Evolutionary conservation across 2,329 filamentous ascomycete species (phyloP).

Genomic region (Penicillium verrucosum): DNA sequence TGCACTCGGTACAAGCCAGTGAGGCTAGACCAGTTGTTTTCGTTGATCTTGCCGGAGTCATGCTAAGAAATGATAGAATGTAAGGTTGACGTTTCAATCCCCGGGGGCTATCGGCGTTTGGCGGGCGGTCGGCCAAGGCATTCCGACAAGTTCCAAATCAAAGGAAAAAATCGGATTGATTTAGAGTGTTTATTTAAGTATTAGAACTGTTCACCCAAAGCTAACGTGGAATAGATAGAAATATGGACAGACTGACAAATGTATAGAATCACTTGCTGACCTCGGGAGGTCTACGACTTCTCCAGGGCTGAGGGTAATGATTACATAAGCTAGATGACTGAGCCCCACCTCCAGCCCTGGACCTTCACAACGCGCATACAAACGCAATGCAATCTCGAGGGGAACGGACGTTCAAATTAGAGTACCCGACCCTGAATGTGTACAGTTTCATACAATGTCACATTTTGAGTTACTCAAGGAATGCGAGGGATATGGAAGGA

Average conservation of each 20-base stretch:
- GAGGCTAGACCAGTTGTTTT: slow-evolving; percentile 30
- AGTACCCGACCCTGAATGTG: background rate
- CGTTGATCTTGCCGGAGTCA: slow-evolving; percentile 22
- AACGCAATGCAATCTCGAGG: background rate
- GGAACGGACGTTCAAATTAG: background rate
- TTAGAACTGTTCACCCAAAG: background rate
- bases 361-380: too few relatives aligned
- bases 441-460: background rate
- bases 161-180: background rate
- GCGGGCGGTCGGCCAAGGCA: background rate
- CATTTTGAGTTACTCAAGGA: background rate
- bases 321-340: background rate
- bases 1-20: slow-evolving; percentile 47
- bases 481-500: background rate
- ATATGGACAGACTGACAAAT: background rate
- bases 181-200: background rate
- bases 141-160: background rate
- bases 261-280: background rate
- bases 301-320: too few relatives aligned
- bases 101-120: slow-evolving; percentile 2
- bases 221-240: background rate
- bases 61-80: slow-evolving; percentile 1
- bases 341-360: too few relatives aligned
- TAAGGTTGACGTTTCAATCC: slow-evolving; percentile 1
- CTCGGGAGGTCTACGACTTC: too few relatives aligned